Evolutionary conservation across 2,329 filamentous ascomycete species (phyloP), one percentile per base, ranked within the genome.

Genomic region (Lasiodiplodia theobromae): DNA sequence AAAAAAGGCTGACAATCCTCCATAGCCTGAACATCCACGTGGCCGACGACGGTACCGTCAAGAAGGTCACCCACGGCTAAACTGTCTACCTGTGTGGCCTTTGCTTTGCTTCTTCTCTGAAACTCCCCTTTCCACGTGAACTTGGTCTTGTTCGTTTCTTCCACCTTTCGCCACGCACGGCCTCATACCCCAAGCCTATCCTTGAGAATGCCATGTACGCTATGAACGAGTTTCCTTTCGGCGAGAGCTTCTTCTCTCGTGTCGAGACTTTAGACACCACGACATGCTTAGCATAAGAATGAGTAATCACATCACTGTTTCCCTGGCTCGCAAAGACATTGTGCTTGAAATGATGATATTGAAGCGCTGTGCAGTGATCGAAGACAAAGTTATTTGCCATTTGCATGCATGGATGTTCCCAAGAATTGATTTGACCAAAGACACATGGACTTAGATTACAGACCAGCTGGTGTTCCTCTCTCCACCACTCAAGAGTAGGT

Each of bases 11-110:
- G 18, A 64, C 66, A 25, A 28, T 28, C 28, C 4, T 28, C 28
- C 28, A 28, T 12, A 70, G 80, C 58, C 72, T 86, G 69, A 86
- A 85, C 71, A 79, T 86, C 44, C 83, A 85, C 71, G 82, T 84
- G 66, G 79, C 74, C 53, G 81, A 83, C 12, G 80, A 85, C 67
- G 83, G 83, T 3, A 84, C 81, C 2, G 83, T 86, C 21, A 79
- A 76, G 74, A 83, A 85, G 71, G 81, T 85, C 44, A 81, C 77
- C 16, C 80, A 83, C 71, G 83, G 83, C 71, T 85, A 25, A 52
- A 23, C 8, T 40, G 12, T 23, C 56, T 16, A 8, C n/a, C 12
- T 60, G 1, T 21, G 12, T 8, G 31, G 31, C 31, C 31, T 7
- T 47, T 47, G 8, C 44, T 38, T 40, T 23, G 1, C 10, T 57